These are phyloP conservation scores for Endotrypanum monterogeii DNA, from an alignment of 208 protist genomes.

Conservation along the genomic window DNA sequence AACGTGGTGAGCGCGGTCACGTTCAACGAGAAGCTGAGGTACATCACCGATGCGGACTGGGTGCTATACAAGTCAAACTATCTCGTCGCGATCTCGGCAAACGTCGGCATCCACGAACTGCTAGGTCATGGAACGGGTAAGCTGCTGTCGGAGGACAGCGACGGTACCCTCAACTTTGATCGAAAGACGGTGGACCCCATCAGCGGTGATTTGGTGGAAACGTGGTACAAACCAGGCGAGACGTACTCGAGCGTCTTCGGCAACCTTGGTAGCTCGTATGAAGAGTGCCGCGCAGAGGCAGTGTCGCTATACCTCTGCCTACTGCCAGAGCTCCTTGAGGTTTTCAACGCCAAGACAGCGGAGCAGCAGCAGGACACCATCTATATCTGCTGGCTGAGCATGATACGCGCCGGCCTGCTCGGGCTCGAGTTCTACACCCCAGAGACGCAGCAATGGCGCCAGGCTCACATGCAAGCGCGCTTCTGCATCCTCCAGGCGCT, in stretches of 20 bases:
- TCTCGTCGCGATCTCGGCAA: constrained; percentile 80
- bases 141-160: constrained; percentile 57
- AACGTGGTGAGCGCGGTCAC: constrained; percentile 84
- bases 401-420: constrained; percentile 89
- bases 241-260: constrained; percentile 89
- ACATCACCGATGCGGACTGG: constrained; percentile 84
- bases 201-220: constrained; percentile 60
- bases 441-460: constrained; percentile 77
- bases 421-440: constrained; percentile 93
- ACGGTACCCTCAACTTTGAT: constrained; percentile 87
- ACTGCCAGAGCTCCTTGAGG: constrained; percentile 54
- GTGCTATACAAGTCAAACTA: constrained; percentile 66
- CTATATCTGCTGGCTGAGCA: constrained; percentile 92
- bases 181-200: constrained; percentile 65
- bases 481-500: constrained; percentile 89
- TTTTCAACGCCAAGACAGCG: constrained; percentile 53
- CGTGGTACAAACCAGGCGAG: constrained; percentile 89
- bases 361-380: constrained; percentile 49
- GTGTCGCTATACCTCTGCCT: constrained; percentile 88
- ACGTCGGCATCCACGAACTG: constrained; percentile 94
- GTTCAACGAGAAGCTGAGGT: constrained; percentile 68
- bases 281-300: constrained; percentile 92
- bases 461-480: constrained; percentile 93
- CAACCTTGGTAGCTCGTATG: constrained; percentile 67
- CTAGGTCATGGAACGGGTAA: constrained; percentile 94